phyloP scores from a whole-genome alignment of 257 asterid species.

The Perilla frutescens region DNA sequence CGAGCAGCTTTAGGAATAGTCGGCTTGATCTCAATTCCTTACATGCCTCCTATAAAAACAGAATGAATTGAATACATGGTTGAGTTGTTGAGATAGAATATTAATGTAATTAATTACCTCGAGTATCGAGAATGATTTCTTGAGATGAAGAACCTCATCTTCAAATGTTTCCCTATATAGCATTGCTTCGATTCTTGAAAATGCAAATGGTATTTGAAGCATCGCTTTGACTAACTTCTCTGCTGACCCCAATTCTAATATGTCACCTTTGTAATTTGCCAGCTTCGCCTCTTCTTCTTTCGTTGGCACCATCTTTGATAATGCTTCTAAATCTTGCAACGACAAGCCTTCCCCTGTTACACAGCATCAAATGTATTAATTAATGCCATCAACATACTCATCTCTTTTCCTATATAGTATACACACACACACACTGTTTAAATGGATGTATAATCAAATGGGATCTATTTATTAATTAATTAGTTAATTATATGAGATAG shows the following conservation, averaged over 20 bases:
- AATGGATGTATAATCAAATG: too few relatives aligned
- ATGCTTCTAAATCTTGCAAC: constrained; percentile 88
- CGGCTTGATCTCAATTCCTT: constrained; percentile 91
- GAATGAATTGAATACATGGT: background rate
- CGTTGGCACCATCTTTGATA: constrained; percentile 87
- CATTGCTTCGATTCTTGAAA: constrained; percentile 85
- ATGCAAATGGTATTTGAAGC: constrained; percentile 80
- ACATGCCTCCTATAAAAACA: constrained; percentile 76
- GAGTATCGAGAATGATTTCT: constrained; percentile 83
- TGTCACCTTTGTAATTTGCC: constrained; percentile 69
- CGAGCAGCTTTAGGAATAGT: constrained; percentile 84
- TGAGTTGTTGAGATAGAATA: background rate
- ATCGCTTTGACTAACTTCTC: constrained; percentile 81
- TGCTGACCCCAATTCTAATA: constrained; percentile 74
- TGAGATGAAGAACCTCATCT: constrained; percentile 84
- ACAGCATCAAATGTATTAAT: background rate
- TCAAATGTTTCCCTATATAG: constrained; percentile 84
- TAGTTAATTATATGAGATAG: too few relatives aligned
- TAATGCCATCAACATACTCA: too few relatives aligned
- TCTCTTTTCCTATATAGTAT: too few relatives aligned
- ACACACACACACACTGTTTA: too few relatives aligned
- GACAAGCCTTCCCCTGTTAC: constrained; percentile 78
- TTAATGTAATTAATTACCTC: constrained; percentile 55
- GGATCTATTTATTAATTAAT: too few relatives aligned
- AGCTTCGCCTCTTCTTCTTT: constrained; percentile 85